These are phyloP conservation scores for Harringtonia aguacate DNA, from an alignment of 2,329 filamentous ascomycete species.

Conservation along the genomic window DNA sequence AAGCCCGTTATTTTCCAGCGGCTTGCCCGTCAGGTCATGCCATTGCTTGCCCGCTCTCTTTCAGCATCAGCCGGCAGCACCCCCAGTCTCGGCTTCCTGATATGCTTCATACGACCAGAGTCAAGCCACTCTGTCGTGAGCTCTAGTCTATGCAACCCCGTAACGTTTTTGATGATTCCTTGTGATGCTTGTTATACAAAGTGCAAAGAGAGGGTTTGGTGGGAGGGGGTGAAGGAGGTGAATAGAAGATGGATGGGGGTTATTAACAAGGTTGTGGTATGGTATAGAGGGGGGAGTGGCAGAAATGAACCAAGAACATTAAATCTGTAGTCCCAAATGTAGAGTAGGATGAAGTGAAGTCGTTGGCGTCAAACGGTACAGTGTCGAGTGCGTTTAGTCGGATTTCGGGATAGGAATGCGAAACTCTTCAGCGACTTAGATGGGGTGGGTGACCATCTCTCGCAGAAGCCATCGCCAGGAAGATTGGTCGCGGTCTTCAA, in stretches of 20 bases:
- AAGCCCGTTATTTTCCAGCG: conserved; percentile 1
- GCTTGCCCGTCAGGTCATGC: not conserved
- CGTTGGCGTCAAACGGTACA: not conserved
- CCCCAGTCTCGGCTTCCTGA: not conserved
- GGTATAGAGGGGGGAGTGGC: not conserved
- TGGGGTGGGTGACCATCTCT: conserved; percentile 35
- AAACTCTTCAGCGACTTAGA: conserved; percentile 1
- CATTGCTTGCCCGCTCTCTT: not conserved
- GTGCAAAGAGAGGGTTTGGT: too few species aligned
- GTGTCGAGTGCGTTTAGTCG: not conserved
- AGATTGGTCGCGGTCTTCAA: conserved; percentile 42
- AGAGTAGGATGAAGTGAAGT: not conserved
- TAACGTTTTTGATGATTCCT: not conserved
- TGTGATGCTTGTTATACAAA: conserved; percentile 1
- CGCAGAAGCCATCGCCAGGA: conserved; percentile 71
- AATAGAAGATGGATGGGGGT: not conserved
- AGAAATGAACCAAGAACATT: not conserved
- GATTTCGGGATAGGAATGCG: not conserved
- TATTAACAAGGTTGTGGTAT: too few species aligned
- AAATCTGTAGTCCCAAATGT: conserved; percentile 1
- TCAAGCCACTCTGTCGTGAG: not conserved
- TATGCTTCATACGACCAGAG: not conserved
- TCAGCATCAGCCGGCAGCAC: not conserved
- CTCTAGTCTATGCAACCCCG: not conserved
- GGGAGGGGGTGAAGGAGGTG: too few species aligned